Evolutionary conservation across 768 basidiomycete species (phyloP).

Genomic region (Collybia nuda): DNA sequence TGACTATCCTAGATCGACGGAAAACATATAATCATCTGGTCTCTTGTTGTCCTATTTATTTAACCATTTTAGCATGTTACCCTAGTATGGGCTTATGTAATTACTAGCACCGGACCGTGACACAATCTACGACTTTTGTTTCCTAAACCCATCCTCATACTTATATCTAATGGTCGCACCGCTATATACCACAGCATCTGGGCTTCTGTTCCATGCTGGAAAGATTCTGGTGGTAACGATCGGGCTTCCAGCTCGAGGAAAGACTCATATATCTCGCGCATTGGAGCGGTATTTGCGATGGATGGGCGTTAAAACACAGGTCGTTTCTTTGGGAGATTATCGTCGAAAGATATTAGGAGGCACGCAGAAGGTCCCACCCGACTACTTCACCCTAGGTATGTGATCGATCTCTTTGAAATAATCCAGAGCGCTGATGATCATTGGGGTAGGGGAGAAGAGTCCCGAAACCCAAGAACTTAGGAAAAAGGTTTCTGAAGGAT

Average conservation of each 20-base stretch:
- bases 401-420: background rate
- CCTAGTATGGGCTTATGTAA: slow-evolving; percentile 14
- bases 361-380: slow-evolving; percentile 82
- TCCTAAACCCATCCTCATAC: background rate
- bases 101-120: slow-evolving; percentile 1
- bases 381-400: slow-evolving; percentile 87
- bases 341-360: slow-evolving; percentile 87
- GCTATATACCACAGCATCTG: slow-evolving; percentile 88
- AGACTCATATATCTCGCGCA: slow-evolving; percentile 95
- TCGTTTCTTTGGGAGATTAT: slow-evolving; percentile 94
- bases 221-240: slow-evolving; percentile 93
- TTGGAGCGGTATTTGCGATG: slow-evolving; percentile 97
- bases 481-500: slow-evolving; percentile 71
- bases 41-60: background rate
- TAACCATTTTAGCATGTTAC: slow-evolving; percentile 7
- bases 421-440: background rate
- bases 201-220: slow-evolving; percentile 87
- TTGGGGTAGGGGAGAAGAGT: slow-evolving; percentile 67
- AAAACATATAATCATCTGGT: background rate
- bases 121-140: background rate
- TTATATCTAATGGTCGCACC: slow-evolving; percentile 85
- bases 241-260: slow-evolving; percentile 91
- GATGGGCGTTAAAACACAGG: slow-evolving; percentile 96
- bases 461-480: slow-evolving; percentile 79
- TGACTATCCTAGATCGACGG: background rate